Conservation (phyloP, 2,329 filamentous ascomycete species). For the Canariomyces notabilis region DNA sequence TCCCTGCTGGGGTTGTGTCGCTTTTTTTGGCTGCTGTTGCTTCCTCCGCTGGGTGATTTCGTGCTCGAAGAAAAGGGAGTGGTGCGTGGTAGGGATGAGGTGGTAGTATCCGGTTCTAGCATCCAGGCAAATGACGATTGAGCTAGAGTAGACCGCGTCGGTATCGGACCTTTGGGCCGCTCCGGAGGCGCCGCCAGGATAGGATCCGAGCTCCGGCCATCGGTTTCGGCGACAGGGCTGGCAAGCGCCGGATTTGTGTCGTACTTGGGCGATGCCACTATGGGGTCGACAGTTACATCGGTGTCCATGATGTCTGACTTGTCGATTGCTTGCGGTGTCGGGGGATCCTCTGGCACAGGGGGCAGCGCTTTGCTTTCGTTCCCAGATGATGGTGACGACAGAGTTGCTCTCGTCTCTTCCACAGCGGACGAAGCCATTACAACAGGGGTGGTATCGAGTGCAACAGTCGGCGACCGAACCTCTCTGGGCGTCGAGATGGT, state of each 20-base stretch:
- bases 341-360: constrained; percentile 19
- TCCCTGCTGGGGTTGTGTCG: constrained; percentile 44
- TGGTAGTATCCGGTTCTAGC: constrained; percentile 53
- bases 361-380: constrained; percentile 3
- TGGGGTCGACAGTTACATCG: constrained; percentile 15
- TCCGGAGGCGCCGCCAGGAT: constrained; percentile 15
- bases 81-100: constrained; percentile 22
- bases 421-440: constrained; percentile 25
- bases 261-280: constrained; percentile 6
- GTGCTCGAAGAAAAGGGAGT: constrained; percentile 16
- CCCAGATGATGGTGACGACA: constrained; percentile 19
- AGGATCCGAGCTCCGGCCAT: constrained; percentile 4
- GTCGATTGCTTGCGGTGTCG: constrained; percentile 8
- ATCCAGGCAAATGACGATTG: constrained; percentile 78
- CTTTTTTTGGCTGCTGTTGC: constrained; percentile 34
- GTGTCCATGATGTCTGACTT: constrained; percentile 28
- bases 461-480: constrained; percentile 23
- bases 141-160: constrained; percentile 60
- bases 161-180: constrained; percentile 40
- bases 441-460: constrained; percentile 27
- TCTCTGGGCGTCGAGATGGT: constrained; percentile 21
- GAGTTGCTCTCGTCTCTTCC: constrained; percentile 21
- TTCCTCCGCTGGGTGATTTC: constrained; percentile 19
- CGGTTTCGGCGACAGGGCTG: background rate
- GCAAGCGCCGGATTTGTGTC: background rate